Evolutionary conservation across 495 filamentous ascomycete species (phyloP), one percentile per base, ranked within the genome.

Genomic region (Penicillium bovifimosum): DNA sequence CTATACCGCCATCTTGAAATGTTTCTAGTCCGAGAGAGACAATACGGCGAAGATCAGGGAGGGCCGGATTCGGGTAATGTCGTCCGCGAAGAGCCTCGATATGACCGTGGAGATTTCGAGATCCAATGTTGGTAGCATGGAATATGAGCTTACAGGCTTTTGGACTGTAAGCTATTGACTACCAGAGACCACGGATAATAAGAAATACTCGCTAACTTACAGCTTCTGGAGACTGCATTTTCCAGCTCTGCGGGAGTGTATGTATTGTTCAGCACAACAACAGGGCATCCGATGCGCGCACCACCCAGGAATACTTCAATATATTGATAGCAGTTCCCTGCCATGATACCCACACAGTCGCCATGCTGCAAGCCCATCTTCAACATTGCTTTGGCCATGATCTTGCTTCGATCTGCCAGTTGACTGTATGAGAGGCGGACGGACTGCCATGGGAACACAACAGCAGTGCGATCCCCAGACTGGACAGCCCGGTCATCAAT

Each of bases 251-350:
- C 32, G 0, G 62, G 59, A 1, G 57, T 65, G 26, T 63, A 67
- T 1, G 60, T 63, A 32, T 56, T 65, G 33, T 65, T 67, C 39
- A 67, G 36, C 1, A 67, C 59, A 10, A 63, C 62, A 6, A 63
- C 53, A 11, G 56, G 54, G 32, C 55, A 59, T n/a, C 64, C 64
- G 48, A 65, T 60, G 1, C 59, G 45, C 3, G 40, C 55, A 9
- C 43, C 55, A 7, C 50, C 64, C 0, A 67, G 41, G 14, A 67
- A 67, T 2, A 61, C 46, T 38, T 62, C 57, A 16, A 65, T 48
- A 47, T 63, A 66, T 39, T 66, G 47, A 24, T 53, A 52, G 36
- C 59, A 55, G 39, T 67, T 67, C 0, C 64, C 61, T 5, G 56
- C 64, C 54, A 64, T 55, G 18, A 67, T 58, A 0, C 61, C 64